Conservation (phyloP, 345 rosid genomes). For the Gossypium ekmanianum region DNA sequence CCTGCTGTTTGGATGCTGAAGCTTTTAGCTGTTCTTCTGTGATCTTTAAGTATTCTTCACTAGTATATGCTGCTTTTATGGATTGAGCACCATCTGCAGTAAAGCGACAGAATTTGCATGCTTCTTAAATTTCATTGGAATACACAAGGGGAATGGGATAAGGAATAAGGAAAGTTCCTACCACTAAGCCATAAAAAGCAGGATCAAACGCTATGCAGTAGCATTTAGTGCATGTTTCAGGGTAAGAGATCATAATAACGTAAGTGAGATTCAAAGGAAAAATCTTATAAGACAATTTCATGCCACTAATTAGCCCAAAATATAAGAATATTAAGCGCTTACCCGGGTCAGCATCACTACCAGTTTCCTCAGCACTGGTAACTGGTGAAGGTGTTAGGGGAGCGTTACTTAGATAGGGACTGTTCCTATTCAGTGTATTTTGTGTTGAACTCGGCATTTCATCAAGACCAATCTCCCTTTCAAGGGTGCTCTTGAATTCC, state of each 20-base stretch:
- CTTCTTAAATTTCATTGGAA: neutral
- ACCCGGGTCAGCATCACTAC: conserved; percentile 46
- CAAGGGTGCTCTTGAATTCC: conserved; percentile 94
- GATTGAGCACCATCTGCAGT: conserved; percentile 55
- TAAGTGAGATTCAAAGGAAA: conserved; percentile 4
- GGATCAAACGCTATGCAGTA: neutral
- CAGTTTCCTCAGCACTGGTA: conserved; percentile 35
- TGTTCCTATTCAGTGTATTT: conserved; percentile 30
- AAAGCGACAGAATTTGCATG: conserved; percentile 8
- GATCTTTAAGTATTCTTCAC: conserved; percentile 70
- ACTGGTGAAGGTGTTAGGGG: conserved; percentile 39
- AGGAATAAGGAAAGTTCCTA: neutral
- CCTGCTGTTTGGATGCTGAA: conserved; percentile 33
- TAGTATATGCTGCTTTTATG: conserved; percentile 53
- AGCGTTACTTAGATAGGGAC: conserved; percentile 36
- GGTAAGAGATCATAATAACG: neutral
- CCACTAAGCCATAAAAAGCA: neutral
- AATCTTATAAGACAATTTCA: neutral
- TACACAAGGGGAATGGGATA: neutral
- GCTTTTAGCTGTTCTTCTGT: conserved; percentile 86
- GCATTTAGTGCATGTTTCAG: neutral
- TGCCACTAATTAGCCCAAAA: neutral
- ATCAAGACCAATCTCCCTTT: conserved; percentile 83
- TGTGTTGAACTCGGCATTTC: conserved; percentile 41
- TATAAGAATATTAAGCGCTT: conserved; percentile 28